Evolutionary conservation across 139 green algal genomes (phyloP).

Genomic region (Nannochloris sp.): DNA sequence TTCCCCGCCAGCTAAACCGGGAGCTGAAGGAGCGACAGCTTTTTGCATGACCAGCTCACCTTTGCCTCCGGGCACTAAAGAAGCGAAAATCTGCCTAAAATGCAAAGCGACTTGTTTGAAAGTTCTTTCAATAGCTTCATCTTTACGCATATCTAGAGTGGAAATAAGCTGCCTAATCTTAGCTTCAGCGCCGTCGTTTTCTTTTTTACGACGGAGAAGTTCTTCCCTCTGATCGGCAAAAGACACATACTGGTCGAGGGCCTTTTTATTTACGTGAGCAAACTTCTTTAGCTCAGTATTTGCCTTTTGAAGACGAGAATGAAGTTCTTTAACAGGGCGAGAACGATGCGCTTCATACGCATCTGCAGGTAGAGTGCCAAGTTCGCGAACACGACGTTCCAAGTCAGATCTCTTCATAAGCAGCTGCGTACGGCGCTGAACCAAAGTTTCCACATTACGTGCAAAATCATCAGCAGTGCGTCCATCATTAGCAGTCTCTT

Average conservation of each 20-base stretch:
- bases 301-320: conserved; percentile 49
- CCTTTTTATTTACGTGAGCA: conserved; percentile 90
- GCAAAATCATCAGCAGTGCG: background rate
- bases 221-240: conserved; percentile 89
- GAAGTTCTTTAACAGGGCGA: conserved; percentile 45
- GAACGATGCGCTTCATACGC: conserved; percentile 71
- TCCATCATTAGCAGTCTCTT: conserved; percentile 16
- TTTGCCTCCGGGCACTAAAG: conserved; percentile 76
- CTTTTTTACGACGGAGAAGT: conserved; percentile 36
- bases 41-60: conserved; percentile 84
- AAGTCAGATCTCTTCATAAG: conserved; percentile 56
- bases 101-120: conserved; percentile 95
- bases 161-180: conserved; percentile 82
- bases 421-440: conserved; percentile 39
- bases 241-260: conserved; percentile 90
- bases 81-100: conserved; percentile 86
- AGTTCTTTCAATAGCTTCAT: conserved; percentile 94
- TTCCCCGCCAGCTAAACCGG: too few species aligned
- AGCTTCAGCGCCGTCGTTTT: conserved; percentile 44
- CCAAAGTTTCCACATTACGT: conserved; percentile 50
- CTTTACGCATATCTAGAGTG: conserved; percentile 89
- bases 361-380: conserved; percentile 83
- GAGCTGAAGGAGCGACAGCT: conserved; percentile 11
- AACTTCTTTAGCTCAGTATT: conserved; percentile 61
- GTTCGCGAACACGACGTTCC: conserved; percentile 74